Evolutionary conservation across 179 eudicot genomes (phyloP).

Genomic region (Heliamphora pulchella): DNA sequence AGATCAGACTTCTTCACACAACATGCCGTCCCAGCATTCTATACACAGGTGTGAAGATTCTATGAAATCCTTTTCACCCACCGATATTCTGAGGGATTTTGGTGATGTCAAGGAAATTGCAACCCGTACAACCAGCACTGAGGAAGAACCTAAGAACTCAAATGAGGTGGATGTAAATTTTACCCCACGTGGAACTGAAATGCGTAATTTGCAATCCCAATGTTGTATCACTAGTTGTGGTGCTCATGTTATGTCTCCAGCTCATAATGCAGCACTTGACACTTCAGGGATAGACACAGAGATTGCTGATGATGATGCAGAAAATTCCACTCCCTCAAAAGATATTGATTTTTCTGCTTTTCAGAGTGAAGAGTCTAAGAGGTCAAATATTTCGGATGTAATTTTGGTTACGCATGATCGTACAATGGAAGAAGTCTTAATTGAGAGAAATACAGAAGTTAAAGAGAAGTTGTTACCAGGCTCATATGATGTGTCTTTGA

Average conservation of each 20-base stretch:
- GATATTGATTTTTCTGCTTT: conserved; percentile 15
- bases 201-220: conserved; percentile 18
- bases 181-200: conserved; percentile 18
- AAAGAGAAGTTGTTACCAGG: conserved; percentile 13
- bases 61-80: conserved; percentile 17
- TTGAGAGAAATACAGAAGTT: conserved; percentile 19
- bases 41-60: conserved; percentile 17
- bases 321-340: conserved; percentile 21
- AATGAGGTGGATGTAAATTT: conserved; percentile 20
- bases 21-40: conserved; percentile 14
- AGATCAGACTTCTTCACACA: conserved; percentile 15
- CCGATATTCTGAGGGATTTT: conserved; percentile 17
- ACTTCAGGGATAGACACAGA: conserved; percentile 19
- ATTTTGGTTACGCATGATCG: conserved; percentile 22
- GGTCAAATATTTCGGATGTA: conserved; percentile 12
- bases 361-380: conserved; percentile 12
- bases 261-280: conserved; percentile 12
- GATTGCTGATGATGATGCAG: conserved; percentile 20
- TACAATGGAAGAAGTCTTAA: conserved; percentile 16
- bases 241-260: conserved; percentile 18
- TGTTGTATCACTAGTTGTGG: conserved; percentile 18
- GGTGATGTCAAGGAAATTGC: conserved; percentile 19
- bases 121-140: conserved; percentile 14
- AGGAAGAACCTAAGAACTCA: conserved; percentile 20
- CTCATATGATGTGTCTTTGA: conserved; percentile 15